Evolutionary conservation across 2,329 filamentous ascomycete species (phyloP).

Genomic region (Penicillium sp.): DNA sequence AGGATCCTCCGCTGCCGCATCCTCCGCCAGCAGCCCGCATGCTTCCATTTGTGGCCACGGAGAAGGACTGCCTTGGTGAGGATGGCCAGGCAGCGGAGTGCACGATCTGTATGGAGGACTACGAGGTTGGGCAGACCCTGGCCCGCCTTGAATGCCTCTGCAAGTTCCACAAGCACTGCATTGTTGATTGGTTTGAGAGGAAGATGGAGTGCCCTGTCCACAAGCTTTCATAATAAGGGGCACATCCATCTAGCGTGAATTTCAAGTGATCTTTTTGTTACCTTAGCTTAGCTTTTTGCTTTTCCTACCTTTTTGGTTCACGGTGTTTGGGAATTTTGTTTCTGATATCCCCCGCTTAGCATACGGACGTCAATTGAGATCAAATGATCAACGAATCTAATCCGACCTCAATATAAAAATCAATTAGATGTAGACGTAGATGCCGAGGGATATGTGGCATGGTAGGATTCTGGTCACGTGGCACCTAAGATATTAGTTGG

Average conservation of each 20-base stretch:
- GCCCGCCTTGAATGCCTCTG: conserved; percentile 63
- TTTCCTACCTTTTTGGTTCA: background rate
- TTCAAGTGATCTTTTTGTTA: conserved; percentile 12
- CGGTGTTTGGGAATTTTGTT: conserved; percentile 6
- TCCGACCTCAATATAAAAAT: background rate
- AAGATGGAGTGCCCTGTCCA: conserved; percentile 62
- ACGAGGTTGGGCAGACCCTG: conserved; percentile 59
- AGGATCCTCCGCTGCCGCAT: conserved; percentile 21
- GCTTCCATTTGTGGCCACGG: conserved; percentile 56
- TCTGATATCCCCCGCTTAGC: conserved; percentile 13
- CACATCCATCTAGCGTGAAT: background rate
- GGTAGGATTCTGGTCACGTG: background rate
- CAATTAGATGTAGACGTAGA: background rate
- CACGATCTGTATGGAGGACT: conserved; percentile 65
- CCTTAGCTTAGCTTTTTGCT: background rate
- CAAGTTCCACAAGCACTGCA: conserved; percentile 63
- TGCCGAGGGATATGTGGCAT: background rate
- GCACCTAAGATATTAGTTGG: background rate
- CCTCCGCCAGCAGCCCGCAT: conserved; percentile 36
- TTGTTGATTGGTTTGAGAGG: conserved; percentile 61
- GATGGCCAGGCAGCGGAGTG: conserved; percentile 59
- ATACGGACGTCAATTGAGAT: background rate
- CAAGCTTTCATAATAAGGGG: conserved; percentile 38
- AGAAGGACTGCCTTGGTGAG: conserved; percentile 61
- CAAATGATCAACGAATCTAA: background rate